These are phyloP conservation scores for Lactarius indigo DNA, from an alignment of 768 basidiomycete species.

Conservation along the genomic window DNA sequence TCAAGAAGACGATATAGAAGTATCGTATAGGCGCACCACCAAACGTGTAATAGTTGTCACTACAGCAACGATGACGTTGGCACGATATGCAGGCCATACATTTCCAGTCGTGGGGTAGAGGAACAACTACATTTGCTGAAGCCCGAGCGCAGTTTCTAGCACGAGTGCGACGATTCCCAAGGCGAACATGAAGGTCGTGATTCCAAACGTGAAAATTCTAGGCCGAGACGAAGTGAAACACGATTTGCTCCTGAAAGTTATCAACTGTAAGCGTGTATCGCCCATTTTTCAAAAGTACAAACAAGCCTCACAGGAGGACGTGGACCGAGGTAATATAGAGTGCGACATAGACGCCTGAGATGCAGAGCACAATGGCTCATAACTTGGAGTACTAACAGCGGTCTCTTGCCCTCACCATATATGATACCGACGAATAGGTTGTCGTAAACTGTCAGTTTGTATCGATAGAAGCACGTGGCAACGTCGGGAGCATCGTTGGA, in stretches of 20 bases:
- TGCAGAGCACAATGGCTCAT: neutral
- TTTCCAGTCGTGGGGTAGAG: neutral
- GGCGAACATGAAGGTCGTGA: neutral
- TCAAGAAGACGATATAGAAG: no score
- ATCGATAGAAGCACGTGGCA: neutral
- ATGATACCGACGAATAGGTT: neutral
- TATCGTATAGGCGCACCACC: neutral
- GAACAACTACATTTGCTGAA: neutral
- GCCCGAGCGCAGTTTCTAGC: neutral
- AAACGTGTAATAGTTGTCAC: neutral
- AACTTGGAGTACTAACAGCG: neutral
- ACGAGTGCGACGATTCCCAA: neutral
- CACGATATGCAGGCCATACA: no score
- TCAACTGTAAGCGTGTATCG: neutral
- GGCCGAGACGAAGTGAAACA: neutral
- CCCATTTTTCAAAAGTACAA: neutral
- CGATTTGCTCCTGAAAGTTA: neutral
- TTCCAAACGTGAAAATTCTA: neutral
- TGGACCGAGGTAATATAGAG: neutral
- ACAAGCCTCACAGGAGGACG: neutral
- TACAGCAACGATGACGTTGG: no score
- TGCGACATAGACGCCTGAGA: neutral
- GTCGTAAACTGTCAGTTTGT: neutral
- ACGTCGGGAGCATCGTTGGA: no score
- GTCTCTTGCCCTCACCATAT: neutral